Base-by-base conservation (phyloP, 2,329 filamentous ascomycete genomes). In the Pseudocercospora crystallina region DNA sequence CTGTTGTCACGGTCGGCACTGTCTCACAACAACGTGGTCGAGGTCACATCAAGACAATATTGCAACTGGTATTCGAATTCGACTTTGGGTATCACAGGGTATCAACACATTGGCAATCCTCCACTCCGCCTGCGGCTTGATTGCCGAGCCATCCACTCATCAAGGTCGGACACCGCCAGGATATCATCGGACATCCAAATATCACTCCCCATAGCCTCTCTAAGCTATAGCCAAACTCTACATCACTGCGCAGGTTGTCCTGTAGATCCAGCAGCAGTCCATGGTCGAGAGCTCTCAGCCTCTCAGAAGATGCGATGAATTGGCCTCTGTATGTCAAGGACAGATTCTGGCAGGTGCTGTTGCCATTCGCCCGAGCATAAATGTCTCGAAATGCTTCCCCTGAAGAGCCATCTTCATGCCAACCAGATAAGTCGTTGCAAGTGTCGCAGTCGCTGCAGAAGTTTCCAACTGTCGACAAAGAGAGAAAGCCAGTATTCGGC, bases 401-500 rank as follows among this genome's bases (percentile, higher is more conserved):
- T 26, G 20, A 26, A 14, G 12, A 8, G 17, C 30, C 15, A 26
- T 48, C 44, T 13, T 26, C 40, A 3, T 34, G 33, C 49, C 49
- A 53, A 7, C 44, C 49, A n/a, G 42, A 37, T 11, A 46, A 12
- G 31, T 51, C 49, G 17, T 38, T 33, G 34, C 49, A 53, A 5
- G 15, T 36, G 39, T 43, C 39, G 26, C 49, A 53, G 15, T 45
- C 38, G 10, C 37, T 14, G 30, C 49, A 56, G 33, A 43, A 43
- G 20, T 41, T 32, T 12, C 49, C 45, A 12, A 38, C 42, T 17
- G 53, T 49, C 11, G 53, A 56, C 7, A 52, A 46, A 7, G 49
- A 50, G 5, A 63, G 38, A 54, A 54, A 38, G 55, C 62, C 9
- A 63, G 65, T 26, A 61, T 66, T 3, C 1, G 30, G 13, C 12